Conservation (phyloP, 2,329 filamentous ascomycete species). For the Paracoccidioides lutzii region DNA sequence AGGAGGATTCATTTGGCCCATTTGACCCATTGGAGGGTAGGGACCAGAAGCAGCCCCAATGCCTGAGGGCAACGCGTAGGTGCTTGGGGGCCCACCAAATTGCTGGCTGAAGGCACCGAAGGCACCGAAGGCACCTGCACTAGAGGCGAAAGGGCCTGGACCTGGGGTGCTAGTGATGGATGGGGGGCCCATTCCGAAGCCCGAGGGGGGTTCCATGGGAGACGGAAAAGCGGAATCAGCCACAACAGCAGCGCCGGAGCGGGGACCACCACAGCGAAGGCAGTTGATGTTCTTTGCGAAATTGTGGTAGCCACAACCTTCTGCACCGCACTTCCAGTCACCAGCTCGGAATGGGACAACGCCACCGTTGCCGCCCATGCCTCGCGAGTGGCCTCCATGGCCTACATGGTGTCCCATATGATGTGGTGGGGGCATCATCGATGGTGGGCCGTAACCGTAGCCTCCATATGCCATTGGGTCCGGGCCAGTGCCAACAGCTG, state of each 20-base stretch:
- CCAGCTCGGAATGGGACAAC: slow-evolving; percentile 95
- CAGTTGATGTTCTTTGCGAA: slow-evolving; percentile 99
- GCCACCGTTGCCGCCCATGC: slow-evolving; percentile 61
- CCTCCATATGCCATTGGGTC: slow-evolving; percentile 61
- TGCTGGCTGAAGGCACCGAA: slow-evolving; percentile 59
- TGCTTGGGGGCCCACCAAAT: slow-evolving; percentile 72
- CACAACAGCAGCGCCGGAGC: slow-evolving; percentile 84
- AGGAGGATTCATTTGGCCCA: slow-evolving; percentile 54
- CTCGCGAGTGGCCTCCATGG: slow-evolving; percentile 42
- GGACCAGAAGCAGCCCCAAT: slow-evolving; percentile 65
- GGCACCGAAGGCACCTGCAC: slow-evolving; percentile 54
- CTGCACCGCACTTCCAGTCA: slow-evolving; percentile 97
- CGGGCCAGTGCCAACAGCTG: slow-evolving; percentile 72
- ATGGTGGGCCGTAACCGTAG: slow-evolving; percentile 49
- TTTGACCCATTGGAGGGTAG: slow-evolving; percentile 48
- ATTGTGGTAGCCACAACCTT: slow-evolving; percentile 96
- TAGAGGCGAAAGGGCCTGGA: slow-evolving; percentile 61
- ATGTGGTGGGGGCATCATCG: slow-evolving; percentile 66
- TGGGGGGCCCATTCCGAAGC: slow-evolving; percentile 69
- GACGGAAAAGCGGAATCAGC: slow-evolving; percentile 87
- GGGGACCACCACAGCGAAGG: slow-evolving; percentile 86
- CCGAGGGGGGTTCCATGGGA: slow-evolving; percentile 72
- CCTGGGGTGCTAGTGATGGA: slow-evolving; percentile 69
- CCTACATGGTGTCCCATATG: slow-evolving; percentile 54
- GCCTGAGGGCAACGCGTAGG: slow-evolving; percentile 77